Percentiles rank a stretch among this genome's conserved stretches.
phyloP scores from a whole-genome alignment of 345 rosid genomes.

The Melaleuca quinquenervia region DNA sequence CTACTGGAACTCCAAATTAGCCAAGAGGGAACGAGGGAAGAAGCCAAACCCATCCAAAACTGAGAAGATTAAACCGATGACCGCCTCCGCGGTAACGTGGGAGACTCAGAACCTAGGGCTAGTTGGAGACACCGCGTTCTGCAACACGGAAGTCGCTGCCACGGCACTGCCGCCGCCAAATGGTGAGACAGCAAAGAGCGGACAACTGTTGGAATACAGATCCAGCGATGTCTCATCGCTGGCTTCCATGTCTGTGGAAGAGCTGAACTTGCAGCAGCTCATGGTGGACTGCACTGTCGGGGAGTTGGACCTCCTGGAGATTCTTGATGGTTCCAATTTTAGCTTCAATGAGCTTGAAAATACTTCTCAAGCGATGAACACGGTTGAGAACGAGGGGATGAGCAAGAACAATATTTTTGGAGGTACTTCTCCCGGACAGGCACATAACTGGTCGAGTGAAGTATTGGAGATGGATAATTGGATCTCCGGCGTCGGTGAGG shows the following conservation, averaged over 20 bases:
- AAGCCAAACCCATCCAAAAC: background rate
- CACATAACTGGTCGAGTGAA: background rate
- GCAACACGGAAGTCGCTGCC: background rate
- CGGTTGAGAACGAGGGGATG: background rate
- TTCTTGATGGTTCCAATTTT: background rate
- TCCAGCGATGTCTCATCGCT: background rate
- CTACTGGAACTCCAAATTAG: conserved; percentile 29
- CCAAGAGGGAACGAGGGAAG: background rate
- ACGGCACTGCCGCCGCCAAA: background rate
- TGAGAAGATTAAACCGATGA: background rate
- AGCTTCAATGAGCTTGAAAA: background rate
- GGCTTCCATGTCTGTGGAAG: background rate
- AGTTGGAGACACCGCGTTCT: background rate
- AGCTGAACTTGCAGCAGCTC: background rate
- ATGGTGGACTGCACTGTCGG: background rate
- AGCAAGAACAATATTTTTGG: background rate
- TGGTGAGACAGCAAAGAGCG: background rate
- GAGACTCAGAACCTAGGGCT: background rate
- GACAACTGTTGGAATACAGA: background rate
- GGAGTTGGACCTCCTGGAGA: background rate
- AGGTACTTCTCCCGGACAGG: background rate
- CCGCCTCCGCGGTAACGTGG: background rate
- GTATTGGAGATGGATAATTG: background rate
- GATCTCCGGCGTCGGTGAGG: background rate
- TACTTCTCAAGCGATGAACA: background rate